Conservation (phyloP, 2,329 filamentous ascomycete genomes). For the Penicillium oxalicum region DNA sequence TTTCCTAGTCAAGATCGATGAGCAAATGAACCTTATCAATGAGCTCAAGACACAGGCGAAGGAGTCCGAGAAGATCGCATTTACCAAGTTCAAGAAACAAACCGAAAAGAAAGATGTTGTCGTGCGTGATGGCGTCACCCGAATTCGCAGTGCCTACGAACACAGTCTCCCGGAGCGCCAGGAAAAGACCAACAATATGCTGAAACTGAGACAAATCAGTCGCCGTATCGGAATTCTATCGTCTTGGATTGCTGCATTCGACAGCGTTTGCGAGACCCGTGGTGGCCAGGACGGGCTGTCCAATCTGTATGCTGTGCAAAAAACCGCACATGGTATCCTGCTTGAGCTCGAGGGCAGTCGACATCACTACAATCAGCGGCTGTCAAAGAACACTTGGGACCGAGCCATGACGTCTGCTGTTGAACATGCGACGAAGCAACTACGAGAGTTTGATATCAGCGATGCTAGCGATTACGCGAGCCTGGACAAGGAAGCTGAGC, state of each 20-base stretch:
- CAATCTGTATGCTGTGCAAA: conserved; percentile 69
- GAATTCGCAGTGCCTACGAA: conserved; percentile 78
- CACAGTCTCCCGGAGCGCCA: conserved; percentile 70
- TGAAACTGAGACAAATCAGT: conserved; percentile 75
- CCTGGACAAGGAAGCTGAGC: conserved; percentile 73
- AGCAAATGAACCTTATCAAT: conserved; percentile 95
- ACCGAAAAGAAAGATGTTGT: conserved; percentile 74
- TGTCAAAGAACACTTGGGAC: conserved; percentile 81
- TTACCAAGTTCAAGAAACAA: conserved; percentile 86
- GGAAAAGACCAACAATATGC: conserved; percentile 73
- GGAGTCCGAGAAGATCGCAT: conserved; percentile 74
- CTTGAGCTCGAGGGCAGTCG: conserved; percentile 84
- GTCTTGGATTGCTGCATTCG: conserved; percentile 89
- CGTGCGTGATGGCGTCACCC: conserved; percentile 68
- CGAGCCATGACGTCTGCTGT: conserved; percentile 80
- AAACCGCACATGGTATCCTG: conserved; percentile 81
- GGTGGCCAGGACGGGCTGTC: conserved; percentile 62
- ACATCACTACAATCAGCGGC: conserved; percentile 79
- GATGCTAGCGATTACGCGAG: conserved; percentile 64
- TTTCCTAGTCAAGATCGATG: conserved; percentile 97
- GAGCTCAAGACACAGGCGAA: conserved; percentile 91
- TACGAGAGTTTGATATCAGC: conserved; percentile 62
- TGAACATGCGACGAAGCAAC: conserved; percentile 73
- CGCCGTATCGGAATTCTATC: conserved; percentile 79
- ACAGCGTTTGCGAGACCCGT: conserved; percentile 67